Evolutionary conservation across 2,329 filamentous ascomycete species (phyloP), one percentile per base, ranked within the genome.

Genomic region (Verticillium dahliae): DNA sequence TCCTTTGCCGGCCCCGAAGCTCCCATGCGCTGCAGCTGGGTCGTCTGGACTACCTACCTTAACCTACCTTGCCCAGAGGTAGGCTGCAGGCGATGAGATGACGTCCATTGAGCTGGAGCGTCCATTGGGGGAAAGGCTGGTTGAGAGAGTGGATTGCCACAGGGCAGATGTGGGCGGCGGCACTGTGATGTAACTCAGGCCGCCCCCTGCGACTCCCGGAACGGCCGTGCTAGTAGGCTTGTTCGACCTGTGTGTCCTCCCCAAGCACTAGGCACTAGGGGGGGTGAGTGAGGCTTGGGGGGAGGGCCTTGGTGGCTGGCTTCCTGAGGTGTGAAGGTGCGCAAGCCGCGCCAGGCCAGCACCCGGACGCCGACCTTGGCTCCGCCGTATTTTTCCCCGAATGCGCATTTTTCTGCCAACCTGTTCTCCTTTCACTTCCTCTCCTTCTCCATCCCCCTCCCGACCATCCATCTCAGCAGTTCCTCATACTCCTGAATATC

Each of bases 361-460:
- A 50, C 7, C 45, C n/a, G 45, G 45, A 50, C 45, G 58, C 62
- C 59, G 61, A 60, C 56, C 56, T 62, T 56, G 60, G 61, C 56
- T 62, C 35, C 61, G 60, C 63, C 63, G 64, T 61, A 60, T 59
- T 67, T 65, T 65, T 64, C 62, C 65, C 59, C 61, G 61, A 60
- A 65, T 67, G 61, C 64, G 63, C 45, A 59, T 64, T 65, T 65
- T 65, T 64, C 54, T 62, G 73, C 66, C 67, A 67, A 62, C 61
- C 62, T 67, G 61, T 62, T 68, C 61, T 52, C 63, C 67, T 68
- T 70, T 71, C 65, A 67, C 65, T 67, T 67, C 60, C 63, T 60
- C 65, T 66, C 61, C 67, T 66, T 63, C 64, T 66, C 61, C 67
- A 72, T 71, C 72, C 67, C 72, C 67, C 65, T 59, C 58, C 55